A percentile compares a stretch with the other conserved stretches of the same genome.
phyloP scores from a whole-genome alignment of 345 rosid genomes.

The Erodium maritimum region DNA sequence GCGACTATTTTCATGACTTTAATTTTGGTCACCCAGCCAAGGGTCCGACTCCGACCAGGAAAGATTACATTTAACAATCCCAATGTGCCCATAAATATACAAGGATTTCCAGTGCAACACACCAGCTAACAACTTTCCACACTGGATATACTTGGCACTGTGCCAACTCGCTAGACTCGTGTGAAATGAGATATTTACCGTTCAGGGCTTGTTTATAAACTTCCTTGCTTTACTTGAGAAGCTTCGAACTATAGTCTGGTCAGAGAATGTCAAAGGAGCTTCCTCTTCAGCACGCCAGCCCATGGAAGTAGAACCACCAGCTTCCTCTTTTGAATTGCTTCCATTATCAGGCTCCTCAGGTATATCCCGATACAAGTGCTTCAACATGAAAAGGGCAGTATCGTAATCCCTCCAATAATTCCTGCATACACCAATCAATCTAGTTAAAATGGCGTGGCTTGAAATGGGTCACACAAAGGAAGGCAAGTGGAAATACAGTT shows the following conservation, averaged over 20 bases:
- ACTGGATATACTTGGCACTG: too few species aligned
- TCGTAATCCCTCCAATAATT: slow-evolving; percentile 96
- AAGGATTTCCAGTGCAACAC: too few species aligned
- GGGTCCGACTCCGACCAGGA: too few species aligned
- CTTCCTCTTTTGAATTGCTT: slow-evolving; percentile 21
- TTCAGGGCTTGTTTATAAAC: slow-evolving; percentile 9
- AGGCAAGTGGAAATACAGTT: too few species aligned
- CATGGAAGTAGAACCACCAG: slow-evolving; percentile 7
- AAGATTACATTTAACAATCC: too few species aligned
- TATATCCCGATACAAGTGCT: slow-evolving; percentile 66
- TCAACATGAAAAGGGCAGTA: slow-evolving; percentile 84
- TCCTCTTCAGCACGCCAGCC: slow-evolving; percentile 59
- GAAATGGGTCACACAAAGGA: too few species aligned
- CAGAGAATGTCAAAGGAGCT: slow-evolving; percentile 69
- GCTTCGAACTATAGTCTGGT: slow-evolving; percentile 27
- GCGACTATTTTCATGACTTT: too few species aligned
- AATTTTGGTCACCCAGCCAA: too few species aligned
- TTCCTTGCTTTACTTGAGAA: slow-evolving; percentile 56
- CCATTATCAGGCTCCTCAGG: slow-evolving; percentile 35
- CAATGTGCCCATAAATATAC: too few species aligned
- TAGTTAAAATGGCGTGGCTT: too few species aligned
- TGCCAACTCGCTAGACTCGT: too few species aligned
- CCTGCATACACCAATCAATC: slow-evolving; percentile 24
- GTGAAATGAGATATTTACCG: neutral
- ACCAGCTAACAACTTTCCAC: too few species aligned